Base-by-base conservation (phyloP, 305 asterid genomes). In the Fraxinus dipetala region DNA sequence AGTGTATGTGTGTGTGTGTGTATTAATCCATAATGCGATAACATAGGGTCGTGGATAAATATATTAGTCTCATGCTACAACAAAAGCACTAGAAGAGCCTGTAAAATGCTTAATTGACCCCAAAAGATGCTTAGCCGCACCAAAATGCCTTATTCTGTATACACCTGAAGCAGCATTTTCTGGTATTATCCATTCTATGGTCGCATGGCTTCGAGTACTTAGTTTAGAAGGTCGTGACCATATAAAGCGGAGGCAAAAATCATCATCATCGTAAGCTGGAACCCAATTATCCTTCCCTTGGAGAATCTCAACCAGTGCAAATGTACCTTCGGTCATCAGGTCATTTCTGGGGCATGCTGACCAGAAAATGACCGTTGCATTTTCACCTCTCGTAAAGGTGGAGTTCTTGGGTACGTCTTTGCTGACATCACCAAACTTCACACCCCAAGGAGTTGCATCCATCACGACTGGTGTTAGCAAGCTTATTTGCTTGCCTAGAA, bases 251-350 rank as follows among this genome's bases (percentile, higher is more conserved):
- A 94, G 97, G 87, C 97, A 89, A 81, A 89, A 90, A 81, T 96
- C 99, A 59, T 96, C 99, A 1, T 96, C 99, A 5, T 96, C 99
- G 9, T 93, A 94, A 24, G 86, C 95, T 4, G 98, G 99, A 78
- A 82, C 88, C 98, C 98, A 96, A 0, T 90, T n/a, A 79, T 91
- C 92, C 82, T 88, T 82, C 48, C 91, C 95, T 77, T 87, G 89
- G 70, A 93, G 91, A 70, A 90, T 85, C 90, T 96, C 99, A 24
- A 96, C 99, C 35, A 96, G 93, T 7, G 99, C 90, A 79, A 96
- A 96, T 32, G 99, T 96, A 80, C 99, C 99, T 88, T 94, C 98
- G 0, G 98, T 96, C 98, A 94, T 90, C 82, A 94, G 97, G 85
- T 96, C 99, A 26, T 96, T 96, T 77, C 99, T 87, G 5, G 97